A percentile compares a stretch with the other conserved stretches of the same genome.
phyloP scores from a whole-genome alignment of 139 green algal species.

The Prasinococcaceae sp. region DNA sequence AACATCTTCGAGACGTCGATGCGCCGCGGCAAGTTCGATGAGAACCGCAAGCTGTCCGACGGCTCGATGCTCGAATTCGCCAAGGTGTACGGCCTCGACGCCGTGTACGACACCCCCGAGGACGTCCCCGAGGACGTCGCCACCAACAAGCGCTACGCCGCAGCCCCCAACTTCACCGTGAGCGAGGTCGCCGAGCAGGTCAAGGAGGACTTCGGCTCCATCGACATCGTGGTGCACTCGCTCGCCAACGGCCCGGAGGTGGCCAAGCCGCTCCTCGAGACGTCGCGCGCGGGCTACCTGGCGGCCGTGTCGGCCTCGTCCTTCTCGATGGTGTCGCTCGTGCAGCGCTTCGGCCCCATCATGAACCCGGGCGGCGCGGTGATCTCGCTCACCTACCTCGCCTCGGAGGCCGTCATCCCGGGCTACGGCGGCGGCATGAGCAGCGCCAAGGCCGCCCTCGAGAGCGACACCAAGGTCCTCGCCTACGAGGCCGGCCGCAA shows the following conservation, averaged over 20 bases:
- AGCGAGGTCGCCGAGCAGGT: slow-evolving; percentile 69
- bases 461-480: slow-evolving; percentile 87
- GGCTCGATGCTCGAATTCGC: slow-evolving; percentile 84
- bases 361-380: slow-evolving; percentile 53
- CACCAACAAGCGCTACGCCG: slow-evolving; percentile 92
- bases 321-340: slow-evolving; percentile 90
- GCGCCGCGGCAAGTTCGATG: slow-evolving; percentile 89
- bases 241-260: slow-evolving; percentile 97
- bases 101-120: slow-evolving; percentile 85
- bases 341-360: slow-evolving; percentile 61
- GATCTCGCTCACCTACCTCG: slow-evolving; percentile 94
- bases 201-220: slow-evolving; percentile 64
- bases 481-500: slow-evolving; percentile 94
- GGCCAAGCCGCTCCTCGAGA: slow-evolving; percentile 89
- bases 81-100: slow-evolving; percentile 91
- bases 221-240: slow-evolving; percentile 95
- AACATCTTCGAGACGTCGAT: slow-evolving; percentile 91
- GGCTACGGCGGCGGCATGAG: slow-evolving; percentile 97
- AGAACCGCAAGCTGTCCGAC: slow-evolving; percentile 71
- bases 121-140: slow-evolving; percentile 89
- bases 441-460: slow-evolving; percentile 89
- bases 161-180: slow-evolving; percentile 67
- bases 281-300: slow-evolving; percentile 84
- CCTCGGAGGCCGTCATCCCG: slow-evolving; percentile 76
- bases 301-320: slow-evolving; percentile 86